These are phyloP conservation scores for Pleomassaria siparia DNA, from an alignment of 2,329 filamentous ascomycete genomes.

Conservation along the genomic window DNA sequence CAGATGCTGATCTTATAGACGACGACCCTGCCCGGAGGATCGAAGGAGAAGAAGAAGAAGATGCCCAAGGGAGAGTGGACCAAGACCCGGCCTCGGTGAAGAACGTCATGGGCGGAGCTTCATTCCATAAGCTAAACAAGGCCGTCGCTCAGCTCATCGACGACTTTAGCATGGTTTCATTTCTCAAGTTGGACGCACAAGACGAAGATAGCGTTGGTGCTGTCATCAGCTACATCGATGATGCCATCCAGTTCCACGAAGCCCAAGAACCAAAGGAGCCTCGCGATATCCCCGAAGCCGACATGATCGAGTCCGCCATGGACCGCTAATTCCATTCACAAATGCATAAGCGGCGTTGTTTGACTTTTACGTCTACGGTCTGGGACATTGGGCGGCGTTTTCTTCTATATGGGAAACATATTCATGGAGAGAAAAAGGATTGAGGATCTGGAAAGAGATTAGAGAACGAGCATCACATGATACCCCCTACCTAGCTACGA, in stretches of 20 bases:
- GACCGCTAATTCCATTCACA: background rate
- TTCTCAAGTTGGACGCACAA: slow-evolving; percentile 83
- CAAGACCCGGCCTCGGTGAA: slow-evolving; percentile 66
- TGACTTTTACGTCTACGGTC: background rate
- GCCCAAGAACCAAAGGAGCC: slow-evolving; percentile 89
- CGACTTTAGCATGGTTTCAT: slow-evolving; percentile 97
- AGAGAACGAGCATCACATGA: too few relatives aligned
- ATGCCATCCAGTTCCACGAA: slow-evolving; percentile 90
- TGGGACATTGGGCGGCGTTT: background rate
- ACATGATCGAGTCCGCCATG: slow-evolving; percentile 5
- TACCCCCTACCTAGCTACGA: too few relatives aligned
- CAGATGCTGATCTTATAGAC: slow-evolving; percentile 79
- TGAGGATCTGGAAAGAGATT: too few relatives aligned
- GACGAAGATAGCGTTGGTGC: slow-evolving; percentile 87
- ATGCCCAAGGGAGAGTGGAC: slow-evolving; percentile 54
- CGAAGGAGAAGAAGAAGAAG: slow-evolving; percentile 19
- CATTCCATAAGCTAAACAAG: slow-evolving; percentile 80
- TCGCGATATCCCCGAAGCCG: slow-evolving; percentile 46
- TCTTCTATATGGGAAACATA: background rate
- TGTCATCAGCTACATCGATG: slow-evolving; percentile 89
- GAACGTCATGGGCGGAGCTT: slow-evolving; percentile 75
- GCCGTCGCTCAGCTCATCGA: slow-evolving; percentile 92
- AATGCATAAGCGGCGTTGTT: background rate
- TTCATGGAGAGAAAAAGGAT: background rate
- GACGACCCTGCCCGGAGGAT: slow-evolving; percentile 66